Percentiles rank a stretch among this genome's conserved stretches.
These are phyloP conservation scores for Arctium lappa DNA, from an alignment of 129 eudicot genomes.

Conservation along the genomic window DNA sequence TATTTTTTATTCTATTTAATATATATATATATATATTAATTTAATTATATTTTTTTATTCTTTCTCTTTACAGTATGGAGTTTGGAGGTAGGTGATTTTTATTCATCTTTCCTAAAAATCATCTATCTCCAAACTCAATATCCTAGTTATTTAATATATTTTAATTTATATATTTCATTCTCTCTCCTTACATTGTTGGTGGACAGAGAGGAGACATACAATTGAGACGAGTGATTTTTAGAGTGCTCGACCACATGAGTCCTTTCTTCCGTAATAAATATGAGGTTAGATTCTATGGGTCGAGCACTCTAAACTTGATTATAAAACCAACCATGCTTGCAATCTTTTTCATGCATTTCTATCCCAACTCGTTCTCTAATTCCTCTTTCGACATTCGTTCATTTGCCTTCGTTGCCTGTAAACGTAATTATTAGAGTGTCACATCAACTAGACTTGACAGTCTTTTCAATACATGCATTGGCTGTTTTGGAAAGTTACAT, in stretches of 20 bases:
- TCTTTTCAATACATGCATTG: not conserved
- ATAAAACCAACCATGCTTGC: not conserved
- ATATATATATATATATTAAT: no score
- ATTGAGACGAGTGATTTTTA: not conserved
- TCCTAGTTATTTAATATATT: no score
- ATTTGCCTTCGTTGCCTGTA: conserved; percentile 42
- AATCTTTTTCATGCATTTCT: not conserved
- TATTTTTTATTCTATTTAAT: no score
- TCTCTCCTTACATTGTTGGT: not conserved
- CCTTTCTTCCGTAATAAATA: not conserved
- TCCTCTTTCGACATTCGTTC: conserved; percentile 31
- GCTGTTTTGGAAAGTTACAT: not conserved
- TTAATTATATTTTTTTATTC: no score
- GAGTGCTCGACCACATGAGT: not conserved
- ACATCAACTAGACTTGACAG: not conserved
- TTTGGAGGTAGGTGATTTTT: not conserved
- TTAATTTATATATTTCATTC: not conserved
- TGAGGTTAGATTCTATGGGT: not conserved
- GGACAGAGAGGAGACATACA: not conserved
- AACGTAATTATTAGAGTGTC: not conserved
- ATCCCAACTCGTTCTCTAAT: not conserved
- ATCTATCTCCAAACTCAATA: no score
- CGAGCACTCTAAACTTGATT: not conserved
- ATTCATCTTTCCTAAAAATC: no score
- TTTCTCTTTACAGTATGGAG: not conserved